Conservation (phyloP, 23 red algal species). For the Gracilaria gracilis region DNA sequence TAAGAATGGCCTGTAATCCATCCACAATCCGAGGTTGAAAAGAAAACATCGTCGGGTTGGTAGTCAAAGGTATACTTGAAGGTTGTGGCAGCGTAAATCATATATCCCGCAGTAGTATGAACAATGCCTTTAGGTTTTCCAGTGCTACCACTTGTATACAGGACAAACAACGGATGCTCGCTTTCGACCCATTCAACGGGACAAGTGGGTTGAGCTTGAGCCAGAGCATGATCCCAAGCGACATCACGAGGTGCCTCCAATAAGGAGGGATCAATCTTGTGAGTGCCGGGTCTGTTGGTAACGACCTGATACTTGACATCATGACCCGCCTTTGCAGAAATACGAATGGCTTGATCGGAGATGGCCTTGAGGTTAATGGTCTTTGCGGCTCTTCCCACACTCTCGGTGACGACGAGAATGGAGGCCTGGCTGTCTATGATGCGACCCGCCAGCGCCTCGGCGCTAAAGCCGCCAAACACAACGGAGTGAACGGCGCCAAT, state of each 20-base stretch:
- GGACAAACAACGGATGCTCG: conserved; percentile 95
- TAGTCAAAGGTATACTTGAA: conserved; percentile 98
- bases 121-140: conserved; percentile 96
- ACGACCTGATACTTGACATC: conserved; percentile 72
- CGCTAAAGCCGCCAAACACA: conserved; percentile 96
- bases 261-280: not conserved
- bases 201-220: conserved; percentile 6
- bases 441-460: conserved; percentile 89
- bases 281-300: conserved; percentile 13
- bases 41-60: conserved; percentile 91
- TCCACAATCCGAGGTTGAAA: conserved; percentile 98
- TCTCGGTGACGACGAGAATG: conserved; percentile 86
- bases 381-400: conserved; percentile 80
- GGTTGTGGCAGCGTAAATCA: conserved; percentile 89
- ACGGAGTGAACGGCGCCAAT: conserved; percentile 98
- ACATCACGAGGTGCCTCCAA: conserved; percentile 71
- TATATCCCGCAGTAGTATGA: conserved; percentile 92
- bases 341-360: conserved; percentile 83
- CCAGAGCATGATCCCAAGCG: conserved; percentile 69
- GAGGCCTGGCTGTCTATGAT: conserved; percentile 67
- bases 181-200: conserved; percentile 93
- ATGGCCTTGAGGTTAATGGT: conserved; percentile 81
- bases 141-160: conserved; percentile 95
- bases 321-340: conserved; percentile 49
- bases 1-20: conserved; percentile 99